Percentiles rank a stretch among this genome's conserved stretches.
These are phyloP conservation scores for Candida maris DNA, from an alignment of 805 yeast species.

Conservation along the genomic window DNA sequence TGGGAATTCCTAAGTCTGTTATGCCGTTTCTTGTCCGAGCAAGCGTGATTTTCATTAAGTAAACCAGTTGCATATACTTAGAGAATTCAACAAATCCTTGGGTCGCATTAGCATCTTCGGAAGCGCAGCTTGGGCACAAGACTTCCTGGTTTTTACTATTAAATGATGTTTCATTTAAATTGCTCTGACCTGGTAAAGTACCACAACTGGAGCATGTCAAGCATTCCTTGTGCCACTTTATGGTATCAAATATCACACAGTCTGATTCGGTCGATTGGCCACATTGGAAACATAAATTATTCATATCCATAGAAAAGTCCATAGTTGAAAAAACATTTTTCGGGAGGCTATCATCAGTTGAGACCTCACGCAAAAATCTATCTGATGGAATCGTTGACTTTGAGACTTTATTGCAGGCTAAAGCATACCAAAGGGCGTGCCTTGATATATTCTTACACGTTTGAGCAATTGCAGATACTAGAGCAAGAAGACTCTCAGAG, in stretches of 20 bases:
- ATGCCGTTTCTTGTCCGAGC: constrained; percentile 66
- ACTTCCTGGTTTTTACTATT: constrained; percentile 36
- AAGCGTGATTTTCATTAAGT: constrained; percentile 78
- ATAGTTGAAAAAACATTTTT: constrained; percentile 38
- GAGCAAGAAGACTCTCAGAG: constrained; percentile 67
- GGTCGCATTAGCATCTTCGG: constrained; percentile 44
- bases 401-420: constrained; percentile 58
- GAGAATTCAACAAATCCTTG: constrained; percentile 61
- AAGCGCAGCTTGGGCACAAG: constrained; percentile 62
- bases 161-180: constrained; percentile 45
- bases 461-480: constrained; percentile 90
- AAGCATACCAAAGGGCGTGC: constrained; percentile 71
- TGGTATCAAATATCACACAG: constrained; percentile 59
- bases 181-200: constrained; percentile 34
- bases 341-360: constrained; percentile 41
- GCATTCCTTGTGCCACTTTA: constrained; percentile 83
- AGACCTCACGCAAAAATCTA: constrained; percentile 53
- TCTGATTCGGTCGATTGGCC: constrained; percentile 75
- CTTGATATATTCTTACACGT: constrained; percentile 82
- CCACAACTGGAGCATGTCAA: constrained; percentile 62
- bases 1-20: constrained; percentile 29
- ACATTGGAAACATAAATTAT: constrained; percentile 75
- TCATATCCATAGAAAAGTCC: constrained; percentile 53
- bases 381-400: constrained; percentile 62
- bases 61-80: constrained; percentile 69